Percentiles rank a stretch among this genome's conserved stretches.
Conservation (phyloP, 257 asterid genomes). For the Asclepias syriaca region DNA sequence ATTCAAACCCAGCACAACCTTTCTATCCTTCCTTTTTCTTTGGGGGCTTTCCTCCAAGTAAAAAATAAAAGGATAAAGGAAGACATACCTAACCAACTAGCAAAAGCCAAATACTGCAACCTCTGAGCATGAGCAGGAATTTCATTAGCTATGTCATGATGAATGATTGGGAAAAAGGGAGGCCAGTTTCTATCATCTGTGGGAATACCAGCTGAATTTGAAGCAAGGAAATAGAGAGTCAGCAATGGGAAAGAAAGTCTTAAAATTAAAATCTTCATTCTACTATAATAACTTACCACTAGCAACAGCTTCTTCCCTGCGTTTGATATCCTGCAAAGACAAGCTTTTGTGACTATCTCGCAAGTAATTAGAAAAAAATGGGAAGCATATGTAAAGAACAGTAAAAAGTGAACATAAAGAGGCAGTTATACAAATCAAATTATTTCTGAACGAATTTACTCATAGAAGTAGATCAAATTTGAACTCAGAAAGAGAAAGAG, state of each 20-base stretch:
- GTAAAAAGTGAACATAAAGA: not conserved
- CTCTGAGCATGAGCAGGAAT: slow-evolving; percentile 60
- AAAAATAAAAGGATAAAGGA: slow-evolving; percentile 10
- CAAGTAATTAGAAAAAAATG: slow-evolving; percentile 11
- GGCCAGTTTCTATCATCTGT: slow-evolving; percentile 60
- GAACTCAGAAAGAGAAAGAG: not conserved
- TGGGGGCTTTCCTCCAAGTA: not conserved
- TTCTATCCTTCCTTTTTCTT: not conserved
- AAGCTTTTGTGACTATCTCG: slow-evolving; percentile 9
- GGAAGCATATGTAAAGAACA: not conserved
- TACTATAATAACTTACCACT: slow-evolving; percentile 35
- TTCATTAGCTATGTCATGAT: slow-evolving; percentile 63
- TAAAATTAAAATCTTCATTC: not conserved
- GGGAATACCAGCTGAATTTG: slow-evolving; percentile 45
- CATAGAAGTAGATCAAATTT: not conserved
- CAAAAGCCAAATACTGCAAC: slow-evolving; percentile 70
- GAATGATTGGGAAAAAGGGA: slow-evolving; percentile 56
- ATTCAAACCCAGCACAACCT: not conserved
- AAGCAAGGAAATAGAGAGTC: slow-evolving; percentile 15
- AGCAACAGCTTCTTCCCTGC: slow-evolving; percentile 60
- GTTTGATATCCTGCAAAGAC: slow-evolving; percentile 51
- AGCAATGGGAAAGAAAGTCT: not conserved
- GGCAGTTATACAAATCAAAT: not conserved
- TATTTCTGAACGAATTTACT: not conserved
- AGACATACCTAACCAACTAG: slow-evolving; percentile 61